Evolutionary conservation across 139 green algal species (phyloP).

Genomic region (Closterium sp.): DNA sequence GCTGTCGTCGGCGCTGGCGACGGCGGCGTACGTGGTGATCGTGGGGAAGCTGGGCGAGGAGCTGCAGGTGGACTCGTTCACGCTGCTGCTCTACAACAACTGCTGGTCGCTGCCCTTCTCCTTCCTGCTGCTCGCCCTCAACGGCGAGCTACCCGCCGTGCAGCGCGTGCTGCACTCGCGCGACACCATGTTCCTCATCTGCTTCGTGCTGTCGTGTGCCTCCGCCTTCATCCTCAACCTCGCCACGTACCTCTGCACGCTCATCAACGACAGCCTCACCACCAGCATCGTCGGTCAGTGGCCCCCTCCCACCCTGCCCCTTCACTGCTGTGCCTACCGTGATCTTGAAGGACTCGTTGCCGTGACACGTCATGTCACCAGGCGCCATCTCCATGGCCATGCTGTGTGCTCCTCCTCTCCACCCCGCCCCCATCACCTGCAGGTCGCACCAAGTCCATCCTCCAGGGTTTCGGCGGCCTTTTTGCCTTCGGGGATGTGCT

Average conservation of each 20-base stretch:
- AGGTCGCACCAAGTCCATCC: conserved; percentile 58
- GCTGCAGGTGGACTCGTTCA: conserved; percentile 55
- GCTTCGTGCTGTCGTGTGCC: conserved; percentile 50
- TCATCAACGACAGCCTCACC: conserved; percentile 60
- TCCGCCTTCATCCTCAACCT: conserved; percentile 59
- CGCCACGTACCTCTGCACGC: conserved; percentile 61
- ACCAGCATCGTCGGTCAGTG: conserved; percentile 59
- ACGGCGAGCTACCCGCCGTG: conserved; percentile 33
- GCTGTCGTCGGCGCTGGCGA: conserved; percentile 49
- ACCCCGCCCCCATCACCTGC: too few relatives aligned
- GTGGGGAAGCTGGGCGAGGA: conserved; percentile 62
- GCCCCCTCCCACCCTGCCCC: background rate
- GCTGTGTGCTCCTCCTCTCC: too few relatives aligned
- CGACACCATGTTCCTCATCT: conserved; percentile 43
- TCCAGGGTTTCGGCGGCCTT: conserved; percentile 55
- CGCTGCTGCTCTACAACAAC: conserved; percentile 57
- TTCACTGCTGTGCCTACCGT: background rate
- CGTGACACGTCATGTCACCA: too few relatives aligned
- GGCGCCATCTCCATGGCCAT: too few relatives aligned
- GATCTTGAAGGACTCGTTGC: too few relatives aligned
- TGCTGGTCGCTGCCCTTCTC: conserved; percentile 58
- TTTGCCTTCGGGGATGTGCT: conserved; percentile 60
- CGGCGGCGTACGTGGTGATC: conserved; percentile 58
- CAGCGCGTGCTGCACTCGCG: conserved; percentile 24
- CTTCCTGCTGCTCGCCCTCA: conserved; percentile 54